Percentiles rank a stretch among this genome's conserved stretches.
phyloP scores from a whole-genome alignment of 2,329 filamentous ascomycete species.

The Stenocarpella maydis region DNA sequence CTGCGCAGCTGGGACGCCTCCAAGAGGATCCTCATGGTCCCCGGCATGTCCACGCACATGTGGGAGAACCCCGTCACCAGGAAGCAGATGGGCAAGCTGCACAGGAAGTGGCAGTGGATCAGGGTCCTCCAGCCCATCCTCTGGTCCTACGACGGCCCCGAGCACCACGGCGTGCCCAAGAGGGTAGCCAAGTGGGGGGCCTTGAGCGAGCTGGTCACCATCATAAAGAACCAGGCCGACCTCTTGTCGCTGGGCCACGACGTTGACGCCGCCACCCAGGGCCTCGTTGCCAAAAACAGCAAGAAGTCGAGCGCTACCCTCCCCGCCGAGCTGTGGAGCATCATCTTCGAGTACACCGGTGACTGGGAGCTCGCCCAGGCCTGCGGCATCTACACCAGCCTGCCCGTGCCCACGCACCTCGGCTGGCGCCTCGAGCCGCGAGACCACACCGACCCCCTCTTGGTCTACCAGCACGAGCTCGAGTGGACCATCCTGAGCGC shows the following conservation, averaged over 20 bases:
- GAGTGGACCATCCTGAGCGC: slow-evolving; percentile 86
- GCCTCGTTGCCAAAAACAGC: slow-evolving; percentile 45
- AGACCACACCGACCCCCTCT: slow-evolving; percentile 68
- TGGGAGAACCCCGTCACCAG: slow-evolving; percentile 92
- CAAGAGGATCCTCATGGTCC: slow-evolving; percentile 85
- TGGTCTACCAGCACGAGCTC: slow-evolving; percentile 78
- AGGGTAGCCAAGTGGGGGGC: slow-evolving; percentile 68
- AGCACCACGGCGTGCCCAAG: slow-evolving; percentile 47
- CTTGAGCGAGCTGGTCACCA: slow-evolving; percentile 75
- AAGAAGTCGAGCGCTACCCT: slow-evolving; percentile 57
- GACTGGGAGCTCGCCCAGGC: slow-evolving; percentile 93
- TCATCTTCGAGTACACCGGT: slow-evolving; percentile 82
- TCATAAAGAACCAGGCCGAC: slow-evolving; percentile 80
- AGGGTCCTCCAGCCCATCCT: slow-evolving; percentile 81
- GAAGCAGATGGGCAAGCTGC: slow-evolving; percentile 84
- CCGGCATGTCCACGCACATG: slow-evolving; percentile 88
- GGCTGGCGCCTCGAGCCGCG: slow-evolving; percentile 73
- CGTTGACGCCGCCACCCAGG: slow-evolving; percentile 62
- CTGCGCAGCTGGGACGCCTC: slow-evolving; percentile 86
- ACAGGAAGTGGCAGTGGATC: slow-evolving; percentile 87
- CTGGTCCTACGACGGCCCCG: slow-evolving; percentile 73
- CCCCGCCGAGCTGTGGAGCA: slow-evolving; percentile 88
- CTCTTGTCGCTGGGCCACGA: slow-evolving; percentile 77
- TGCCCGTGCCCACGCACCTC: slow-evolving; percentile 68
- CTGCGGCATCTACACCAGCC: slow-evolving; percentile 80